Conservation (phyloP, 176 grass and related monocot genomes). For the Ensete glaucum region DNA sequence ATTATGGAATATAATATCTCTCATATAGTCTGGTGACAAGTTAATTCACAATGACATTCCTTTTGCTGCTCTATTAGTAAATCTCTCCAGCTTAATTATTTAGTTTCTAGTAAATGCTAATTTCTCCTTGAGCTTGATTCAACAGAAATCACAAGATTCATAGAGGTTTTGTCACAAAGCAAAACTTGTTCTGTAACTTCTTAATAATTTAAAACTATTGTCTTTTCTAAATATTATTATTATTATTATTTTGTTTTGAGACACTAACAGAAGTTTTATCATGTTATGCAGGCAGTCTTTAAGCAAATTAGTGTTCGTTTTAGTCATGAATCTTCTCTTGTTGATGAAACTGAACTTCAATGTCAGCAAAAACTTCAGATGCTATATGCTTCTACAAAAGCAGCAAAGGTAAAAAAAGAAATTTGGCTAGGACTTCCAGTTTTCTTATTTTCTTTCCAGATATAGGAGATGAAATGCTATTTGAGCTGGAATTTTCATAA, state of each 20-base stretch:
- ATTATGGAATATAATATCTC: too few relatives aligned
- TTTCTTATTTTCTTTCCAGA: neutral
- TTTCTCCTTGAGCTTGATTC: neutral
- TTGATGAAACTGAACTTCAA: slow-evolving; percentile 87
- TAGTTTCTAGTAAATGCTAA: neutral
- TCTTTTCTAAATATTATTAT: neutral
- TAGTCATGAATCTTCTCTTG: slow-evolving; percentile 61
- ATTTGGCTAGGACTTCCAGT: neutral
- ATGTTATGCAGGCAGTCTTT: slow-evolving; percentile 49
- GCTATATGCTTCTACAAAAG: slow-evolving; percentile 69
- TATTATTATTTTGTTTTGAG: slow-evolving; percentile 5
- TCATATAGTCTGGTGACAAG: neutral
- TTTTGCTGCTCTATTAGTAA: neutral
- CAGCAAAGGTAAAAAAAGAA: slow-evolving; percentile 53
- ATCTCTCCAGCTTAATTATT: neutral
- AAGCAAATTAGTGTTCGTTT: slow-evolving; percentile 66
- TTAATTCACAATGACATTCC: neutral
- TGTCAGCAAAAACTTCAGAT: slow-evolving; percentile 85
- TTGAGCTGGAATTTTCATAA: neutral
- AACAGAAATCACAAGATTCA: neutral
- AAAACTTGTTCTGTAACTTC: neutral
- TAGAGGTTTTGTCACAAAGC: neutral
- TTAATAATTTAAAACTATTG: too few relatives aligned
- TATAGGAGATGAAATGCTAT: neutral
- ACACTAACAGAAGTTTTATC: neutral